phyloP scores from a whole-genome alignment of 164 flowering plant genomes.

The Buxus sempervirens region DNA sequence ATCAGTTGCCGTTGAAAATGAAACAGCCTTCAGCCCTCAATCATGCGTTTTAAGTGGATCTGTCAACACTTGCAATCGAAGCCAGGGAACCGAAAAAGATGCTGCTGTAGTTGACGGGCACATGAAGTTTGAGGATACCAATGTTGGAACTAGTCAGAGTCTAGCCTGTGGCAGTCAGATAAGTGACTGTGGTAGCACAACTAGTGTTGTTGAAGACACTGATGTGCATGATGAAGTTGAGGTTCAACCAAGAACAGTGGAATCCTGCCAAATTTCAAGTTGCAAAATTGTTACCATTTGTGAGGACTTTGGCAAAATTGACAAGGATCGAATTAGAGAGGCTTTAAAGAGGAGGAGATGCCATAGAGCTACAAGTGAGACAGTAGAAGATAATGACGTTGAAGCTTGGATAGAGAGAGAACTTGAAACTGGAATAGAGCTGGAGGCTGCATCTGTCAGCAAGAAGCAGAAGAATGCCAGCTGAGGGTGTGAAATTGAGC shows the following conservation, averaged over 20 bases:
- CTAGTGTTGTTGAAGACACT: conserved; percentile 38
- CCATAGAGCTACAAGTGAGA: conserved; percentile 16
- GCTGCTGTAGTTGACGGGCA: not conserved
- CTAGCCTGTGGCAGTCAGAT: conserved; percentile 13
- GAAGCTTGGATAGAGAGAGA: conserved; percentile 51
- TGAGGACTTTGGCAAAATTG: conserved; percentile 19
- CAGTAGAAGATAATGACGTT: conserved; percentile 6
- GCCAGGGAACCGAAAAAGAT: conserved; percentile 5
- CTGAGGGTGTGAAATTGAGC: not conserved
- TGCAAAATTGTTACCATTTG: conserved; percentile 20
- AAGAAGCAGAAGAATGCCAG: conserved; percentile 25
- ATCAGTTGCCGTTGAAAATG: conserved; percentile 17
- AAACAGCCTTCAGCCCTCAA: conserved; percentile 14
- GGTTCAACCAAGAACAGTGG: conserved; percentile 10
- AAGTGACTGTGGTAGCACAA: conserved; percentile 37
- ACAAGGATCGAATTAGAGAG: conserved; percentile 33
- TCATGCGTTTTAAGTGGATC: conserved; percentile 19
- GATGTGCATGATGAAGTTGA: conserved; percentile 21
- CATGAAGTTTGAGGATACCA: not conserved
- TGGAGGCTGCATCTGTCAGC: conserved; percentile 19
- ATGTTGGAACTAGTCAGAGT: conserved; percentile 6
- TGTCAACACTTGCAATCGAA: conserved; percentile 5
- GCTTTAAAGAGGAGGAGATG: conserved; percentile 31
- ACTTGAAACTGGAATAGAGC: conserved; percentile 44
- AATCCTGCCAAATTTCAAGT: conserved; percentile 11